phyloP scores from a whole-genome alignment of 2,329 filamentous ascomycete species.

The Lachnum nothofagi region DNA sequence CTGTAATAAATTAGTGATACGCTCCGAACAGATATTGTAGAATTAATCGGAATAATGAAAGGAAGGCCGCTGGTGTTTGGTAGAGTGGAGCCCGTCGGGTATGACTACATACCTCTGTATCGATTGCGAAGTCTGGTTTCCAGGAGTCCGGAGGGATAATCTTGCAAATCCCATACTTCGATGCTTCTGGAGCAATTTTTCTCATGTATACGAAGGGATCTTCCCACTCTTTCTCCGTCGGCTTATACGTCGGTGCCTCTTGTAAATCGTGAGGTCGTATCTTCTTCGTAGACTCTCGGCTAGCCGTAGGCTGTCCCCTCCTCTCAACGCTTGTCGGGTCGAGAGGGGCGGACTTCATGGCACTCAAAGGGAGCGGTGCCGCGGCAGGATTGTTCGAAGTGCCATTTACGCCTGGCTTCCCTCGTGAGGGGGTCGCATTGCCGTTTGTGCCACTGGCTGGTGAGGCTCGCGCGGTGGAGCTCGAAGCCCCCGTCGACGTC shows the following conservation, averaged over 20 bases:
- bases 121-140: slow-evolving; percentile 93
- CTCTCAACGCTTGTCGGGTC: slow-evolving; percentile 89
- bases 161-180: slow-evolving; percentile 87
- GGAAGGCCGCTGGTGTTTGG: too few species aligned
- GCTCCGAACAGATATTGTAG: too few species aligned
- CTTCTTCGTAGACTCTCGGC: slow-evolving; percentile 70
- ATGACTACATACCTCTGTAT: slow-evolving; percentile 70
- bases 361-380: slow-evolving; percentile 31
- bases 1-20: slow-evolving; percentile 44
- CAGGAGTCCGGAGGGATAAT: slow-evolving; percentile 89
- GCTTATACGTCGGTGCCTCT: slow-evolving; percentile 85
- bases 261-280: slow-evolving; percentile 76
- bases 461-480: slow-evolving; percentile 30
- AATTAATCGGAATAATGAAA: too few species aligned
- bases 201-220: slow-evolving; percentile 91
- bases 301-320: slow-evolving; percentile 73
- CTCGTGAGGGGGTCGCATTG: slow-evolving; percentile 23
- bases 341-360: slow-evolving; percentile 49
- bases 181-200: slow-evolving; percentile 82
- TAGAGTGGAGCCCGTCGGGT: neutral
- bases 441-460: slow-evolving; percentile 26
- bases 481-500: slow-evolving; percentile 24
- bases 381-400: slow-evolving; percentile 31
- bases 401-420: slow-evolving; percentile 25
- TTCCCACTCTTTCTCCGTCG: slow-evolving; percentile 89